Evolutionary conservation across 2,329 filamentous ascomycete genomes (phyloP).

Genomic region (Verticillium alfalfae): DNA sequence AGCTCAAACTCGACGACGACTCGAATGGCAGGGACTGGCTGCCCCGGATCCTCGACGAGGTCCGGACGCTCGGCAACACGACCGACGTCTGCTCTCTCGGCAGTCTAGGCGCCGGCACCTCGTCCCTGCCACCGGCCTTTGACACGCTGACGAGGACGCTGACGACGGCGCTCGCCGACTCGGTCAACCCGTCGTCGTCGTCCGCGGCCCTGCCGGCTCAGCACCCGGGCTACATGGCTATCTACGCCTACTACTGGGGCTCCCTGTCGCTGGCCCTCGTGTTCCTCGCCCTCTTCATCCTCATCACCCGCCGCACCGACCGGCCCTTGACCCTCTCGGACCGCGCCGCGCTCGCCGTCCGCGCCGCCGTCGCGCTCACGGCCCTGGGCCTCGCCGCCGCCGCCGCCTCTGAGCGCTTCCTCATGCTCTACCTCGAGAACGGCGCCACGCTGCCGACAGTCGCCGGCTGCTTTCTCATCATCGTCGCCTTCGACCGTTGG

Average conservation of each 20-base stretch:
- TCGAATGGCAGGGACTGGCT: slow-evolving; percentile 1
- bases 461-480: slow-evolving; percentile 2
- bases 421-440: slow-evolving; percentile 5
- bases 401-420: slow-evolving; percentile 3
- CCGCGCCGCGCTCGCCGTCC: slow-evolving; percentile 2
- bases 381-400: slow-evolving; percentile 4
- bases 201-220: not conserved
- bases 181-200: slow-evolving; percentile 3
- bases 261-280: slow-evolving; percentile 5
- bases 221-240: slow-evolving; percentile 5
- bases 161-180: slow-evolving; percentile 4
- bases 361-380: slow-evolving; percentile 1
- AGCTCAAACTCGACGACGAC: slow-evolving; percentile 5
- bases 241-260: slow-evolving; percentile 9
- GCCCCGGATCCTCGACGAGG: slow-evolving; percentile 3
- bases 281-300: slow-evolving; percentile 6
- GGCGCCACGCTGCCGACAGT: slow-evolving; percentile 6
- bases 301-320: slow-evolving; percentile 6
- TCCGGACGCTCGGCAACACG: slow-evolving; percentile 5
- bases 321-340: slow-evolving; percentile 7
- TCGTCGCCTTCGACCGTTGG: slow-evolving; percentile 5
- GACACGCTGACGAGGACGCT: slow-evolving; percentile 1
- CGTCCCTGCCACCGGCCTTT: slow-evolving; percentile 1
- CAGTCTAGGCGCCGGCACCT: not conserved
- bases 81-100: slow-evolving; percentile 4